Percentiles rank a stretch among this genome's conserved stretches.
Conservation (phyloP, 192 early-diverging fungal genomes). For the Pilobolus umbonatus region DNA sequence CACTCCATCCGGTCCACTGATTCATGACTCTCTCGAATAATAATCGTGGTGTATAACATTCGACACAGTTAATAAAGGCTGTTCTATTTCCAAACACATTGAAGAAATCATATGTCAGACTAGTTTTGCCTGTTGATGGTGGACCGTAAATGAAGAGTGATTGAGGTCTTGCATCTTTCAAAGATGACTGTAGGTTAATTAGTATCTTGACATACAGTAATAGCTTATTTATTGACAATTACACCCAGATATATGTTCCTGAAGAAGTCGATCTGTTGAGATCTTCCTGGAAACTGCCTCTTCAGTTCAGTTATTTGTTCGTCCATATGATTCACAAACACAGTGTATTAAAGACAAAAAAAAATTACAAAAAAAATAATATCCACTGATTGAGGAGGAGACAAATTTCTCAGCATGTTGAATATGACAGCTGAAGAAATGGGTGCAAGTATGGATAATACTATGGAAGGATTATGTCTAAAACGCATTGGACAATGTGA, state of each 20-base stretch:
- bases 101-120: slow-evolving; percentile 32
- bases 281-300: slow-evolving; percentile 5
- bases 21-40: slow-evolving; percentile 77
- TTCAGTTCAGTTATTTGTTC: too few species aligned
- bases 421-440: too few species aligned
- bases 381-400: too few species aligned
- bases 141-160: slow-evolving; percentile 46
- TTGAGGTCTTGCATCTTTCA: background rate
- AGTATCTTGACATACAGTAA: background rate
- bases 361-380: too few species aligned
- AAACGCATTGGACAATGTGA: too few species aligned
- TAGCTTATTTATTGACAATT: background rate
- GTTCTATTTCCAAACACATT: slow-evolving; percentile 7
- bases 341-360: too few species aligned
- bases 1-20: slow-evolving; percentile 51
- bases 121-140: slow-evolving; percentile 46
- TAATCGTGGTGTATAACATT: slow-evolving; percentile 69
- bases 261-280: slow-evolving; percentile 1
- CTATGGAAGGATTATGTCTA: too few species aligned
- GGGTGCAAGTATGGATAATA: too few species aligned
- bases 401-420: too few species aligned
- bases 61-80: slow-evolving; percentile 69
- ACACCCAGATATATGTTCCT: background rate
- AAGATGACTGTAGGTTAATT: background rate
- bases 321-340: too few species aligned